phyloP scores from a whole-genome alignment of 768 basidiomycete species.

The Podaxis sp. region DNA sequence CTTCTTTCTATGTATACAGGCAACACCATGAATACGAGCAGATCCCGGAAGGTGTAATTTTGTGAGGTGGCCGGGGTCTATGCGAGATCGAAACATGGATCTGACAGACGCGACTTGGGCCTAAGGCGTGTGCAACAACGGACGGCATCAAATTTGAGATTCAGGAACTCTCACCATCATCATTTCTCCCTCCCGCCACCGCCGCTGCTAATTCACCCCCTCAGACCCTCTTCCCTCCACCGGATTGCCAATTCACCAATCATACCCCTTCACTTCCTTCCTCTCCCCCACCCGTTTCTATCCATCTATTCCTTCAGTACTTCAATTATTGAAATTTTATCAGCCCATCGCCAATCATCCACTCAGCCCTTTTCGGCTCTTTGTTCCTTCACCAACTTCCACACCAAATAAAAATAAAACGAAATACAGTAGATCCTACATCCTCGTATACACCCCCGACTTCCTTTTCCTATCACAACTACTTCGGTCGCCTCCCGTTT shows the following conservation, averaged over 20 bases:
- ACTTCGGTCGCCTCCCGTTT: no score
- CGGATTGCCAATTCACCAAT: neutral
- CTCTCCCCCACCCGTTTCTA: neutral
- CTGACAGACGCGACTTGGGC: slow-evolving; percentile 1
- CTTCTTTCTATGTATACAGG: neutral
- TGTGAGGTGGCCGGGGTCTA: slow-evolving; percentile 5
- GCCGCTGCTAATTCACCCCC: neutral
- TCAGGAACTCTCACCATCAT: slow-evolving; percentile 5
- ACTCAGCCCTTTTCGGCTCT: neutral
- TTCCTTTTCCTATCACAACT: no score
- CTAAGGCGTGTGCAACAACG: neutral
- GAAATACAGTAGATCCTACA: no score
- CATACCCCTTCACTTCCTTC: neutral
- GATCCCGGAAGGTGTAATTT: neutral
- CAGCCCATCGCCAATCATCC: neutral
- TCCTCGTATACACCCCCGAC: no score
- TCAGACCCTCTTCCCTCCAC: neutral
- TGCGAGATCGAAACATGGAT: slow-evolving; percentile 7
- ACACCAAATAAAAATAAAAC: no score
- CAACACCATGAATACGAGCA: neutral
- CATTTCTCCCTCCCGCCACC: slow-evolving; percentile 1
- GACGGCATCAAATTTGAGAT: neutral
- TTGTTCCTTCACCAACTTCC: neutral
- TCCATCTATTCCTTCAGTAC: neutral
- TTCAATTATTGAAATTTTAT: neutral